Evolutionary conservation across 805 yeast species (phyloP), one percentile per base, ranked within the genome.

Genomic region (Wickerhamiella cacticola): DNA sequence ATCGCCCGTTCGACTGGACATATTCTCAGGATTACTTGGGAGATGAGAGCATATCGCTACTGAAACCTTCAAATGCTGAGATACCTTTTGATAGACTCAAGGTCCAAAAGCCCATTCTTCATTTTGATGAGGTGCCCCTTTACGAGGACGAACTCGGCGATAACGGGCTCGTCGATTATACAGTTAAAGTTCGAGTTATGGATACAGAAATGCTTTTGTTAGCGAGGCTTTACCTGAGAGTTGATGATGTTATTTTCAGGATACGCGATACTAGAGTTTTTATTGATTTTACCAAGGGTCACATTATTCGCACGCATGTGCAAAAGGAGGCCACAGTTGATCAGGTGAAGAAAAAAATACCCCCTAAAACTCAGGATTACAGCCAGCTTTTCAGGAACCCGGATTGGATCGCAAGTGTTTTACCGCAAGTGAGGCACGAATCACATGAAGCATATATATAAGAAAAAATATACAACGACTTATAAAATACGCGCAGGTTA

Each of bases 91-190:
- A 78, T 12, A 78, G 79, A 59, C 69, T 92, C 34, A 68, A 76
- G 29, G 68, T 71, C 50, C 86, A 81, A 5, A 95, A 86, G 57
- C 95, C 95, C 1, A 92, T 92, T 39, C 60, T 86, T 48, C 87
- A 84, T 62, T 92, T 77, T 59, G 96, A 87, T 60, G 96, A 89
- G 56, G 76, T 86, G 69, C 76, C 84, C 5, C 67, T 92, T 26
- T 92, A 76, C 61, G 99, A 92, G 61, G 99, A 92, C 59, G 99
- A 92, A 62, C 69, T 92, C 48, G 97, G 95, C 3, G 99, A 92
- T 62, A 92, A 89, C 62, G 99, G 99, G 6, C 82, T 86, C 15
- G 76, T 94, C 0, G 74, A 84, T 48, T 65, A 84, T 48, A 77
- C 78, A 46, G 78, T 80, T 29, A 88, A 88, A 63, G 75, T 92